Conservation (phyloP, 176 grass and related monocot species). For the Echinochloa phyllopogon region DNA sequence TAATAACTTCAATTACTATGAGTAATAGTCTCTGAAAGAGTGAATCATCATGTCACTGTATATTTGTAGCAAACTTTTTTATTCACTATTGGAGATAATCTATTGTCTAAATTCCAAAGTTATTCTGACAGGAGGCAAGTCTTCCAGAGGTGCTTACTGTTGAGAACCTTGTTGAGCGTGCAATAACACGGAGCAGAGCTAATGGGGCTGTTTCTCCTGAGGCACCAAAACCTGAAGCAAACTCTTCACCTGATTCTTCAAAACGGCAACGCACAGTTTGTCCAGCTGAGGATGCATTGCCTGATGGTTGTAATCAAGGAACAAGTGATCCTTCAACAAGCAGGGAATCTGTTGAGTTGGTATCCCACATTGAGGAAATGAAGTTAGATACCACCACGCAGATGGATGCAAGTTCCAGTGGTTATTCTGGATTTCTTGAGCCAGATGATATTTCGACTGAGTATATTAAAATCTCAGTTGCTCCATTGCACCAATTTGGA, state of each 20-base stretch:
- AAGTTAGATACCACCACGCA: slow-evolving; percentile 56
- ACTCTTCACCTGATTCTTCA: slow-evolving; percentile 48
- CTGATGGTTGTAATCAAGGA: slow-evolving; percentile 42
- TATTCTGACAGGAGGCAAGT: slow-evolving; percentile 78
- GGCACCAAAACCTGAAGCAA: slow-evolving; percentile 22
- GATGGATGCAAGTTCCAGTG: slow-evolving; percentile 56
- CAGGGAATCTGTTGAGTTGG: slow-evolving; percentile 52
- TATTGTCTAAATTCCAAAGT: slow-evolving; percentile 35
- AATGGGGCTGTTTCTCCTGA: slow-evolving; percentile 46
- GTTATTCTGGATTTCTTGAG: slow-evolving; percentile 66
- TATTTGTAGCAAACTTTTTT: slow-evolving; percentile 39
- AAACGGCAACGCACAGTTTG: slow-evolving; percentile 46
- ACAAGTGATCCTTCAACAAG: slow-evolving; percentile 31
- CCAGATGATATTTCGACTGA: slow-evolving; percentile 58
- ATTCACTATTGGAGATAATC: slow-evolving; percentile 17
- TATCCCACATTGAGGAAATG: slow-evolving; percentile 64
- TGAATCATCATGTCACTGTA: neutral
- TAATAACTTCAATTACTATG: neutral
- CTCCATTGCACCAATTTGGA: slow-evolving; percentile 56
- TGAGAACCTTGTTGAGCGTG: slow-evolving; percentile 59
- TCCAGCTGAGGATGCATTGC: neutral
- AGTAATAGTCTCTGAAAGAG: neutral
- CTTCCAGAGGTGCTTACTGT: slow-evolving; percentile 73
- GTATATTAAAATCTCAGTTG: slow-evolving; percentile 58
- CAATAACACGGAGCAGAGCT: slow-evolving; percentile 54